Percentiles rank a stretch among this genome's conserved stretches.
Evolutionary conservation across 2,329 filamentous ascomycete genomes (phyloP).

Genomic region (Aspergillus neotritici): DNA sequence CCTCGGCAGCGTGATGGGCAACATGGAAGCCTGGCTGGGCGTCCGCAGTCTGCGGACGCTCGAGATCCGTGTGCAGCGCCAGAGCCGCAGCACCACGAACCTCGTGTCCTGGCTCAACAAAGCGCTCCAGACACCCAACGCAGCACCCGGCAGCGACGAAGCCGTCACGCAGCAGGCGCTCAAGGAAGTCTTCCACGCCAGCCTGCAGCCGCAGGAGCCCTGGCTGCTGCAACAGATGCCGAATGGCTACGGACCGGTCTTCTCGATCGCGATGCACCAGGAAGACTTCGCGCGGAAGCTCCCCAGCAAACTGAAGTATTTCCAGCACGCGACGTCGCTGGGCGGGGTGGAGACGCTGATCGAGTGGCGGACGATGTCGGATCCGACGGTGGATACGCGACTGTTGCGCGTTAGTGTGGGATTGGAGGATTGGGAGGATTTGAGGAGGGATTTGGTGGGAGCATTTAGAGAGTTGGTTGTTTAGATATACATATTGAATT

Average conservation of each 20-base stretch:
- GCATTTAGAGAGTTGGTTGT: constrained; percentile 55
- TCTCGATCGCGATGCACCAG: constrained; percentile 63
- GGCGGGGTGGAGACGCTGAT: constrained; percentile 94
- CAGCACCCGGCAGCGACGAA: constrained; percentile 38
- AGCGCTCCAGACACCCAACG: constrained; percentile 38
- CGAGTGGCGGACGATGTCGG: constrained; percentile 92
- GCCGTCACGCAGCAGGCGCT: constrained; percentile 52
- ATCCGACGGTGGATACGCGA: constrained; percentile 63
- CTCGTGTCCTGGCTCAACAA: constrained; percentile 67
- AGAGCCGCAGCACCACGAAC: constrained; percentile 63
- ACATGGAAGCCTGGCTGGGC: constrained; percentile 85
- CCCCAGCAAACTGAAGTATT: constrained; percentile 72
- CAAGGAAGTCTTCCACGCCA: constrained; percentile 65
- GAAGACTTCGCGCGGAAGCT: constrained; percentile 59
- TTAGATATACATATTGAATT: constrained; percentile 1
- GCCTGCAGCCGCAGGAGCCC: constrained; percentile 62
- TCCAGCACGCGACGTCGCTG: constrained; percentile 90
- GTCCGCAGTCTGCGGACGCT: constrained; percentile 80
- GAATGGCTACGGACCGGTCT: constrained; percentile 81
- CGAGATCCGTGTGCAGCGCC: constrained; percentile 71
- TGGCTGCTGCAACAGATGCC: constrained; percentile 91
- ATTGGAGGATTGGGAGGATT: constrained; percentile 78
- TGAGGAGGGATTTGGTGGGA: constrained; percentile 66
- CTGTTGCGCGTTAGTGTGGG: constrained; percentile 80
- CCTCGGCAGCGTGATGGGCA: constrained; percentile 80